Evolutionary conservation across 2,329 filamentous ascomycete genomes (phyloP), one percentile per base, ranked within the genome.

Genomic region (Gyromitra esculenta): DNA sequence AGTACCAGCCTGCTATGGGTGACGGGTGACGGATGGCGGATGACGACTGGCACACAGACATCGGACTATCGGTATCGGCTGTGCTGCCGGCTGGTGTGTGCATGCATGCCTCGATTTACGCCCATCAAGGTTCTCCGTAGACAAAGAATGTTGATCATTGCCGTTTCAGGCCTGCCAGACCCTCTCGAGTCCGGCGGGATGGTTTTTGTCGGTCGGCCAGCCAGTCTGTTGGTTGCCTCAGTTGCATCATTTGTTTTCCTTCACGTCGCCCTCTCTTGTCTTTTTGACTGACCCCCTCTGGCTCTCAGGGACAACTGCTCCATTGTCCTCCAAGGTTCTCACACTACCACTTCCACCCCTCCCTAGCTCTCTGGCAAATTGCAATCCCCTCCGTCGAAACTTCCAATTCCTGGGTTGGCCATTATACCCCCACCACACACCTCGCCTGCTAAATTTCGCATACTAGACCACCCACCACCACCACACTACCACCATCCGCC

Each of bases 401-500:
- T 5, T 2, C 13, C 15, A 18, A 56, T 62, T 35, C 64, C 45
- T 69, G 37, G 35, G 21, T 69, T 74, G 65, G 64, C 57, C 57
- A 70, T 48, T 59, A 71, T 65, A 75, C 71, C 75, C 63, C 64
- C 70, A 77, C 70, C 37, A 69, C 39, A 64, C 41, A 31, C 18
- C 41, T 21, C 52, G 11, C 25, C 43, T 52, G n/a, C 45, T 72
- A 35, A 43, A 63, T 11, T 54, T 8, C 39, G 21, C 45, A 54
- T 9, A 65, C n/a, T 39, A 39, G 39, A 13, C 13, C 60, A 45
- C 48, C 70, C 18, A 60, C n/a, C 13, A 64, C 25, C 25, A 54
- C 50, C 48, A 56, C 45, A 63, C 50, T 37, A 50, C 7, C 15
- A 59, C 39, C n/a, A n/a, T 35, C 35, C 35, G 83, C 81, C 81